Conservation (phyloP, 768 basidiomycete species). For the Cystofilobasidium capitatum region DNA sequence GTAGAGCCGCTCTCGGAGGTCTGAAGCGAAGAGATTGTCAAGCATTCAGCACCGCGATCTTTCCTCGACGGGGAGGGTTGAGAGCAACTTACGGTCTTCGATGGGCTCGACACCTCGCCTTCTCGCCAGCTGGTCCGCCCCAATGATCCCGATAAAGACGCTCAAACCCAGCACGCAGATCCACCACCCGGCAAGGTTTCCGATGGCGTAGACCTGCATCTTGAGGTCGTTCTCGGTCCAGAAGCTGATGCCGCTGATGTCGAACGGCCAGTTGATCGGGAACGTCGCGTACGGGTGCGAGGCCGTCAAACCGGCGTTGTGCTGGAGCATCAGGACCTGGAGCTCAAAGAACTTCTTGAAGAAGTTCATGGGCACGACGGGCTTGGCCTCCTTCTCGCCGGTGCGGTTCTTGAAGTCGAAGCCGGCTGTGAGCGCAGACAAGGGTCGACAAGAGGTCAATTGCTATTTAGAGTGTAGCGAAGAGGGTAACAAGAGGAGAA, state of each 20-base stretch:
- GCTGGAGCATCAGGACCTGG: constrained; percentile 90
- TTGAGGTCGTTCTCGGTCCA: constrained; percentile 75
- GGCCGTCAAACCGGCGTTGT: constrained; percentile 97
- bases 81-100: constrained; percentile 54
- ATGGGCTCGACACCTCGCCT: constrained; percentile 76
- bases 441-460: neutral
- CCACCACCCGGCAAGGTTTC: constrained; percentile 94
- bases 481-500: neutral
- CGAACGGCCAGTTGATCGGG: constrained; percentile 99
- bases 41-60: neutral
- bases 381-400: constrained; percentile 49
- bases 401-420: constrained; percentile 49
- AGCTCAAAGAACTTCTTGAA: constrained; percentile 90
- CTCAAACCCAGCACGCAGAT: constrained; percentile 73
- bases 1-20: constrained; percentile 84
- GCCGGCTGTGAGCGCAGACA: neutral
- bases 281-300: constrained; percentile 91
- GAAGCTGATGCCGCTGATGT: constrained; percentile 91
- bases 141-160: constrained; percentile 79
- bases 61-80: neutral
- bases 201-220: constrained; percentile 92
- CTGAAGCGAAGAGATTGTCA: constrained; percentile 42
- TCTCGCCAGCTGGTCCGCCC: constrained; percentile 79
- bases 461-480: neutral
- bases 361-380: constrained; percentile 76